Percentiles rank a stretch among this genome's conserved stretches.
phyloP scores from a whole-genome alignment of 257 asterid species.

The Capsicum pubescens region DNA sequence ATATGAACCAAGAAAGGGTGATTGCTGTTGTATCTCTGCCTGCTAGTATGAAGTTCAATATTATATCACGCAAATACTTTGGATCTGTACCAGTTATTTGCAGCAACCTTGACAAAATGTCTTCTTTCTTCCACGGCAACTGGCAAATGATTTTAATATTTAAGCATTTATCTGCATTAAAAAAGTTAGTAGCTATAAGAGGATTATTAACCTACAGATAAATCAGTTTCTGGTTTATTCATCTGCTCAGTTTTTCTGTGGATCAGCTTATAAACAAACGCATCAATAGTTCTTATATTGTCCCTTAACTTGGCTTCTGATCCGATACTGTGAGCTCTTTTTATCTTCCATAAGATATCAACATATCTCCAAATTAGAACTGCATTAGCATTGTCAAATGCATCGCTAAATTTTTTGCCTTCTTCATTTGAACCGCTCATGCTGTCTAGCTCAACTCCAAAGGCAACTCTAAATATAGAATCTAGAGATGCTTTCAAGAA shows the following conservation, averaged over 20 bases:
- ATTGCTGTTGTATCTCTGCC: constrained; percentile 67
- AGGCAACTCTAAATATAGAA: constrained; percentile 56
- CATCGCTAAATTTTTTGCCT: constrained; percentile 48
- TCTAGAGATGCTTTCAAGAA: constrained; percentile 60
- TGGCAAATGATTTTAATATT: constrained; percentile 26
- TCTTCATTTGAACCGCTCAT: constrained; percentile 63
- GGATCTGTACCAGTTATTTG: constrained; percentile 43
- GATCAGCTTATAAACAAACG: constrained; percentile 56
- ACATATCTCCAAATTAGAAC: constrained; percentile 53
- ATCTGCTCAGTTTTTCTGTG: constrained; percentile 44
- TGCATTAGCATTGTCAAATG: constrained; percentile 63
- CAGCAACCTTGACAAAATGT: constrained; percentile 63
- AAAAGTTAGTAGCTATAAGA: neutral
- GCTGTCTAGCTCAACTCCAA: constrained; percentile 57
- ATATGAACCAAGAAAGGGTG: constrained; percentile 61
- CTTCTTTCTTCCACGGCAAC: constrained; percentile 58
- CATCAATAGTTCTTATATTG: constrained; percentile 48
- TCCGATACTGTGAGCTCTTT: constrained; percentile 49
- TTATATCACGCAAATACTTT: constrained; percentile 59
- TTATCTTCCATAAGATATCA: constrained; percentile 58
- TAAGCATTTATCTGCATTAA: neutral
- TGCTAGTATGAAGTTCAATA: constrained; percentile 59
- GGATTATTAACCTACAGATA: neutral
- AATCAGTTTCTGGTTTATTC: constrained; percentile 36
- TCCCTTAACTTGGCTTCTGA: constrained; percentile 55